Percentiles rank a stretch among this genome's conserved stretches.
Evolutionary conservation across 192 early-diverging fungal species (phyloP).

Genomic region (Glomus cerebriforme): DNA sequence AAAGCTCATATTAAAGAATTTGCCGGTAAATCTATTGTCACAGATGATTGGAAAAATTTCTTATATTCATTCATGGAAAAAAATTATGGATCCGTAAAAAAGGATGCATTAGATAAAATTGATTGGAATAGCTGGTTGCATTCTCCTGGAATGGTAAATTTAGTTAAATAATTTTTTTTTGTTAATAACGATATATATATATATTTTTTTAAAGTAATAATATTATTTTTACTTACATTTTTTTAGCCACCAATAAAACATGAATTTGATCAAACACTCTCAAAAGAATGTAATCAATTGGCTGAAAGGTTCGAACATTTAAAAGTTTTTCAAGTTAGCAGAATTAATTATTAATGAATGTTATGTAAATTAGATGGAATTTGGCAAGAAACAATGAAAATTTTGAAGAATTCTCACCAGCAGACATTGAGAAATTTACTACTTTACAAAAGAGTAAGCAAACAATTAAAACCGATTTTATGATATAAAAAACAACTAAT

Average conservation of each 20-base stretch:
- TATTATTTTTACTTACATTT: neutral
- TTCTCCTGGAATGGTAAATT: slow-evolving; percentile 80
- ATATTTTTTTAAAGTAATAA: too few species aligned
- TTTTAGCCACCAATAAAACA: slow-evolving; percentile 13
- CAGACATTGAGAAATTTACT: slow-evolving; percentile 70
- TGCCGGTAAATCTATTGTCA: slow-evolving; percentile 85
- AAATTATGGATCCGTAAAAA: slow-evolving; percentile 53
- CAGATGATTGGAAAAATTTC: slow-evolving; percentile 84
- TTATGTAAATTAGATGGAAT: slow-evolving; percentile 53
- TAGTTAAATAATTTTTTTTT: neutral
- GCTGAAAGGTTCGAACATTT: slow-evolving; percentile 54
- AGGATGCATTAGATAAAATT: slow-evolving; percentile 72
- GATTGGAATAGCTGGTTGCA: slow-evolving; percentile 93
- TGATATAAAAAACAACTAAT: neutral
- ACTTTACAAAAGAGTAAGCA: slow-evolving; percentile 65
- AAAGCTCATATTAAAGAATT: slow-evolving; percentile 80
- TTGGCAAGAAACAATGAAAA: slow-evolving; percentile 51
- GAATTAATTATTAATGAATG: too few species aligned
- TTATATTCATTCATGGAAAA: slow-evolving; percentile 80
- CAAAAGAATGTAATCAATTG: slow-evolving; percentile 74
- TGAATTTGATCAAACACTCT: slow-evolving; percentile 82
- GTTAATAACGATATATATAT: too few species aligned
- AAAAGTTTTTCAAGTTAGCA: too few species aligned
- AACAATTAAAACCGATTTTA: neutral
- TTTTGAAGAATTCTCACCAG: slow-evolving; percentile 58